Evolutionary conservation across 208 protist genomes (phyloP).

Genomic region (Naegleria fowleri): DNA sequence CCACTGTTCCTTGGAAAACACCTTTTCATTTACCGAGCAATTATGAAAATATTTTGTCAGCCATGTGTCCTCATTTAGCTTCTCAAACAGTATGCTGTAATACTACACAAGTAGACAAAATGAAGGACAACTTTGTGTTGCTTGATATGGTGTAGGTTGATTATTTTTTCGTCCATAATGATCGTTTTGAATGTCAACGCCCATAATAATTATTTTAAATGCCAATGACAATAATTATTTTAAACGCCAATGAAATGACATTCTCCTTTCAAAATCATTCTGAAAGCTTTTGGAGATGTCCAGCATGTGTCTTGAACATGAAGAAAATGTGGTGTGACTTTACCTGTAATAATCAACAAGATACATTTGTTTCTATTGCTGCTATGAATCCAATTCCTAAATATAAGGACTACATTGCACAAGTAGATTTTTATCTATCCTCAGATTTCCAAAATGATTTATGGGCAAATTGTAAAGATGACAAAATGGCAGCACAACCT

Average conservation of each 20-base stretch:
- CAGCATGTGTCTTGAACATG: background rate
- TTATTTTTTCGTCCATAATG: no score
- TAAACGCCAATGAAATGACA: no score
- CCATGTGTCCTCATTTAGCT: background rate
- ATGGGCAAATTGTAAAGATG: background rate
- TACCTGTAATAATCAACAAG: background rate
- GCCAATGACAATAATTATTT: no score
- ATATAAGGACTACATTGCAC: background rate
- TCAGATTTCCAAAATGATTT: background rate
- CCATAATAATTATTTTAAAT: no score
- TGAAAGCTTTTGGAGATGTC: background rate
- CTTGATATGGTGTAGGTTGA: background rate
- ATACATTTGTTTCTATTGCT: background rate
- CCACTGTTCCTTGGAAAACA: background rate
- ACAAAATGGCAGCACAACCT: background rate
- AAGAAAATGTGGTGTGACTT: constrained; percentile 27
- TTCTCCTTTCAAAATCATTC: no score
- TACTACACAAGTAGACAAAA: background rate
- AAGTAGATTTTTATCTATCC: background rate
- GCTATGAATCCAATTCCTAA: background rate
- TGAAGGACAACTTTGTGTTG: background rate
- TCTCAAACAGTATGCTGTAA: constrained; percentile 6
- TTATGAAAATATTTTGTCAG: background rate
- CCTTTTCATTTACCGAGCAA: background rate
- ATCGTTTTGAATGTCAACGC: no score